Conservation (phyloP, 1,284 basidiomycete genomes). For the Mycosarcoma maydis region DNA sequence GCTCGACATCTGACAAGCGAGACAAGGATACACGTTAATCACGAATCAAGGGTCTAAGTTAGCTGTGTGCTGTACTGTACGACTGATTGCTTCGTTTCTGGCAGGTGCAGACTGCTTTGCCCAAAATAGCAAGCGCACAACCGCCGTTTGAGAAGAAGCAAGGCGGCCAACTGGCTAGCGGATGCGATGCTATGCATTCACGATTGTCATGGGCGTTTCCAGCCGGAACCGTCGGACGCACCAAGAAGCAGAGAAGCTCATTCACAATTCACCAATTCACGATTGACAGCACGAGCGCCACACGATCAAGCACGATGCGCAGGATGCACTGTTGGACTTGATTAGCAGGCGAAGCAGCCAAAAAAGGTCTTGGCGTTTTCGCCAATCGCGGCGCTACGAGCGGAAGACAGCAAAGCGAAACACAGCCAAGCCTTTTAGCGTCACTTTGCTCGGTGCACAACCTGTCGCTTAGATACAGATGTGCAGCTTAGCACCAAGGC, state of each 20-base stretch:
- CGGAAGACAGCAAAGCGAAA: slow-evolving; percentile 2
- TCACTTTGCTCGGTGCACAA: background rate
- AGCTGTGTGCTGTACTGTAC: too few species aligned
- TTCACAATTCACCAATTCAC: too few species aligned
- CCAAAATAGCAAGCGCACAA: background rate
- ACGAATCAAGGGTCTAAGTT: background rate
- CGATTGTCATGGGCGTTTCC: background rate
- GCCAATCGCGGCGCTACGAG: background rate
- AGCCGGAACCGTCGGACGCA: background rate
- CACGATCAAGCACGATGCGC: too few species aligned
- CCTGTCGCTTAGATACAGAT: background rate
- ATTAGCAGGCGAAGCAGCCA: background rate
- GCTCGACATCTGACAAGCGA: background rate
- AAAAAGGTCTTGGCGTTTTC: slow-evolving; percentile 7
- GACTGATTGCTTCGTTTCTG: too few species aligned
- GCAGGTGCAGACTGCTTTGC: background rate
- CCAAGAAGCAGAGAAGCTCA: background rate
- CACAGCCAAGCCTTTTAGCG: slow-evolving; percentile 21
- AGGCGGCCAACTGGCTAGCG: background rate
- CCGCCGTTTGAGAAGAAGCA: background rate
- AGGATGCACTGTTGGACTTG: slow-evolving; percentile 16
- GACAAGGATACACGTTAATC: background rate
- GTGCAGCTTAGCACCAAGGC: too few species aligned
- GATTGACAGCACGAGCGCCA: too few species aligned
- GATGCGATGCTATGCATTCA: background rate